Evolutionary conservation across 1,284 basidiomycete species (phyloP).

Genomic region (Phylloporus gajari): DNA sequence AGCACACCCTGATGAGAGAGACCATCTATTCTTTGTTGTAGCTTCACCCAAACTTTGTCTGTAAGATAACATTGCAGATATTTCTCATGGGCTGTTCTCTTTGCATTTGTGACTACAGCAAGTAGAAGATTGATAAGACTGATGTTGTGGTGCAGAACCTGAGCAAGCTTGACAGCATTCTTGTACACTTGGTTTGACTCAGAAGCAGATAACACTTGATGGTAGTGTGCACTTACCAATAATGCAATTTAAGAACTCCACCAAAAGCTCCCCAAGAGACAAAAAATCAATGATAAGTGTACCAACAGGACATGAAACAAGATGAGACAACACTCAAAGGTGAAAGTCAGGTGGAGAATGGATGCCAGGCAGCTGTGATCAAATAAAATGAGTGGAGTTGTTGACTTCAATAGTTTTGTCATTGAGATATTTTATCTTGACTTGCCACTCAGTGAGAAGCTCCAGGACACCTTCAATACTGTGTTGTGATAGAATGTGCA

Average conservation of each 20-base stretch:
- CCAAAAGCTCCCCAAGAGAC: conserved; percentile 16
- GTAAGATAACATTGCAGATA: not conserved
- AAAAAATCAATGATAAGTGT: conserved; percentile 9
- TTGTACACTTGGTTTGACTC: conserved; percentile 9
- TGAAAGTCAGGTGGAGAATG: not conserved
- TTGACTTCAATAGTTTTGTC: not conserved
- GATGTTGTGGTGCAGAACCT: conserved; percentile 13
- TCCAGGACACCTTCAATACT: conserved; percentile 14
- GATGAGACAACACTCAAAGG: conserved; percentile 7
- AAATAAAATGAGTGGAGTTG: conserved; percentile 10
- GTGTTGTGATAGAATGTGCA: conserved; percentile 5
- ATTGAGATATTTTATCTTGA: not conserved
- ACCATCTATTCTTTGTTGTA: not conserved
- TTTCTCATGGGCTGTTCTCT: not conserved
- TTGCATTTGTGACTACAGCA: not conserved
- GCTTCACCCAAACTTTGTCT: not conserved
- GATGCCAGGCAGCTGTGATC: not conserved
- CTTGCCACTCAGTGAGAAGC: conserved; percentile 18
- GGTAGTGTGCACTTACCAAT: conserved; percentile 6
- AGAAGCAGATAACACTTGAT: not conserved
- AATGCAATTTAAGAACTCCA: conserved; percentile 10
- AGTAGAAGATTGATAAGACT: conserved; percentile 6
- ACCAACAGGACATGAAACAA: conserved; percentile 11
- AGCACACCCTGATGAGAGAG: not conserved
- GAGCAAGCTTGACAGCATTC: not conserved